Conservation (phyloP, 139 green algal genomes). For the Haematococcus lacustris region DNA sequence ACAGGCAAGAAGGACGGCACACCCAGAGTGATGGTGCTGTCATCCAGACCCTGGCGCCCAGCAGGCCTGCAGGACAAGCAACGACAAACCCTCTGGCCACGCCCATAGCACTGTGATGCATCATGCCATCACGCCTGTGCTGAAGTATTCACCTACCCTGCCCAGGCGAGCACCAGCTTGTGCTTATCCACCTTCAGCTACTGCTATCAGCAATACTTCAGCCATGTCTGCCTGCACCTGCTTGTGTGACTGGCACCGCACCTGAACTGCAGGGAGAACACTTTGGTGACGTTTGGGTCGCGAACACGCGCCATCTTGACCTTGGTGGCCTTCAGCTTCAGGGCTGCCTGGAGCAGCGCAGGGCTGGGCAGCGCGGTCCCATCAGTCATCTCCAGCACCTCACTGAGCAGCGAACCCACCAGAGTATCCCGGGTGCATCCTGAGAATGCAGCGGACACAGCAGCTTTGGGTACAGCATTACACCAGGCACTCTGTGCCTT, state of each 20-base stretch:
- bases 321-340: not conserved
- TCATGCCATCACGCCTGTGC: too few relatives aligned
- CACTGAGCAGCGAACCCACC: conserved; percentile 11
- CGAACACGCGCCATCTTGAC: conserved; percentile 8
- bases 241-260: not conserved
- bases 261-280: conserved; percentile 13
- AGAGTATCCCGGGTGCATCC: conserved; percentile 21
- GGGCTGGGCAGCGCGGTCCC: conserved; percentile 13
- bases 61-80: conserved; percentile 15
- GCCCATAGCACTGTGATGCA: too few relatives aligned
- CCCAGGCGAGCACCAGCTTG: too few relatives aligned
- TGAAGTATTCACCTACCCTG: not conserved
- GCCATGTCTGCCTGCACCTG: not conserved
- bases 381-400: conserved; percentile 8
- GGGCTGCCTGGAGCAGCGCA: not conserved
- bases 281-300: not conserved
- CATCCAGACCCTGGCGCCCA: conserved; percentile 1
- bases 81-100: not conserved
- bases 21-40: conserved; percentile 7
- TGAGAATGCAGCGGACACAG: conserved; percentile 2
- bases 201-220: too few relatives aligned
- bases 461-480: not conserved
- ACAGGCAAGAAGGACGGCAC: conserved; percentile 2
- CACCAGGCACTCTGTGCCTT: too few relatives aligned
- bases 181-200: not conserved